These are phyloP conservation scores for Zopfochytrium polystomum DNA, from an alignment of 371 early-diverging fungal genomes.

Conservation along the genomic window DNA sequence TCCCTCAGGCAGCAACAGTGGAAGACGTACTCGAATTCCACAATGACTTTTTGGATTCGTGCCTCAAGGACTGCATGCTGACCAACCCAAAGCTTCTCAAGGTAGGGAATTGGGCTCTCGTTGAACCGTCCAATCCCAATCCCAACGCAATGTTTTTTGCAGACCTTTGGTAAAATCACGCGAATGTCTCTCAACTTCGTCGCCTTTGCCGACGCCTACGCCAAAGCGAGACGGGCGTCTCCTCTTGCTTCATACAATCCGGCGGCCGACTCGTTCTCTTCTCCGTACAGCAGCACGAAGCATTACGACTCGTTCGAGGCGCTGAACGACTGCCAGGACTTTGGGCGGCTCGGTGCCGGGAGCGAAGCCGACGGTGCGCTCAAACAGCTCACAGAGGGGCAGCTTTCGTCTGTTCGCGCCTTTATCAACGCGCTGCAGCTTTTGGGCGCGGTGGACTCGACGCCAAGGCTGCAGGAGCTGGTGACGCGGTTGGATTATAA, in stretches of 20 bases:
- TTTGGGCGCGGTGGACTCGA: conserved; percentile 65
- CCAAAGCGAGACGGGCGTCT: conserved; percentile 38
- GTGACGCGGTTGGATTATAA: conserved; percentile 78
- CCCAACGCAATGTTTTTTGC: background rate
- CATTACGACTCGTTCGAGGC: conserved; percentile 30
- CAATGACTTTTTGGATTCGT: conserved; percentile 78
- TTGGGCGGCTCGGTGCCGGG: conserved; percentile 11
- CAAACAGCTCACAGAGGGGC: conserved; percentile 58
- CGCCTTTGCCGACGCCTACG: conserved; percentile 52
- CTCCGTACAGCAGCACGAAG: conserved; percentile 35
- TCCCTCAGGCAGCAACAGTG: conserved; percentile 62
- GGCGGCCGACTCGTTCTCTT: no score
- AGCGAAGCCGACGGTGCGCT: conserved; percentile 35
- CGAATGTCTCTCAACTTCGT: conserved; percentile 66
- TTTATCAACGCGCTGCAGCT: conserved; percentile 74
- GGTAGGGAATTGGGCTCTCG: conserved; percentile 38
- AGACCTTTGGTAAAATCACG: conserved; percentile 71
- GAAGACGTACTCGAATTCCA: conserved; percentile 82
- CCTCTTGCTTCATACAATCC: background rate
- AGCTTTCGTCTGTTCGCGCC: conserved; percentile 63
- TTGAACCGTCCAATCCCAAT: conserved; percentile 1
- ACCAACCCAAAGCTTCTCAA: conserved; percentile 74
- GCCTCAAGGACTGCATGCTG: conserved; percentile 87
- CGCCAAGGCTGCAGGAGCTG: conserved; percentile 68
- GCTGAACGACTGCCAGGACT: conserved; percentile 20